Base-by-base conservation (phyloP, 768 basidiomycete species). In the Lactarius hengduanensis region DNA sequence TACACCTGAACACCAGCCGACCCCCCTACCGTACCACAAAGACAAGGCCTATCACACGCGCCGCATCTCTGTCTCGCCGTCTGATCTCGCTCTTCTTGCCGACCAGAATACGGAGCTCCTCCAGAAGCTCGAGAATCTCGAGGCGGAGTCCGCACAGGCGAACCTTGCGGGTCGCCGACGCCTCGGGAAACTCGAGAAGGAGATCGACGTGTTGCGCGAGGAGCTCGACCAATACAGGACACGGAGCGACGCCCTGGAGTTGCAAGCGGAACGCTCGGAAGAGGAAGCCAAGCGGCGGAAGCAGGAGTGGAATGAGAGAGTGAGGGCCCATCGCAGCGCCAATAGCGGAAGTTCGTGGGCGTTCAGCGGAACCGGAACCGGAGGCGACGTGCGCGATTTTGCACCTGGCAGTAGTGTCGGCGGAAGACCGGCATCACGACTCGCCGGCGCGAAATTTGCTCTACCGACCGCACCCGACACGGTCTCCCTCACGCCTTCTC, bases 51-150 rank as follows among this genome's bases (percentile, higher is more conserved):
- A 63, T 47, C 73, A 65, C 61, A 69, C 78, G 1, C 80, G 82
- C 41, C 81, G 83, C 59, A 81, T 89, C 54, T 86, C 89, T 55
- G 83, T 90, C 62, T 86, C 88, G 4, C 85, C 86, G 1, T 77
- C 82, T 18, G 91, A 92, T 65, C 81, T 94, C 32, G 84, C 86
- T 3, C 79, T 83, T 8, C 84, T 94, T 53, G 84, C 90, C 0
- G 90, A 92, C 72, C 92, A 95, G 76, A 95, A 95, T 71, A 85
- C 87, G 0, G 91, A 94, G 69, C 86, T 95, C 18, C 77, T 91
- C 4, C 77, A 81, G 30, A 91, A 92, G 69, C 81, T 95, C 6
- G 89, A 93, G 76, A 82, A 83, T 66, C 81, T 95, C 11, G 90
- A 94, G 73, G 75, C 81, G 1, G 92, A 94, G 66, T 86, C 91